Evolutionary conservation across 257 asterid genomes (phyloP).

Genomic region (Solanum medicagineum): DNA sequence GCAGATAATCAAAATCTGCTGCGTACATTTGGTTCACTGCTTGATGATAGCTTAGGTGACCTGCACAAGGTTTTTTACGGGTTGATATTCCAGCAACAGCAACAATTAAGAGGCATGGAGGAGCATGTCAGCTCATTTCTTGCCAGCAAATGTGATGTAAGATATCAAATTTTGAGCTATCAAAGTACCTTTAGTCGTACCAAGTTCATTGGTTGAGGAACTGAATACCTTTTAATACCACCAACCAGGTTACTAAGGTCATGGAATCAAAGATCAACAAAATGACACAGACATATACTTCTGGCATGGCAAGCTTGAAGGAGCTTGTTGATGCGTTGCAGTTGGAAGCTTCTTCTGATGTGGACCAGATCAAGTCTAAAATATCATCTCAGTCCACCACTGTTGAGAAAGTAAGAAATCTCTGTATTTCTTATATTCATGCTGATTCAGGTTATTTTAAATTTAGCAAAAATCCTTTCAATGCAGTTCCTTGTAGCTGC

Average conservation of each 20-base stretch:
- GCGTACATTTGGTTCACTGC: conserved; percentile 43
- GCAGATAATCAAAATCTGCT: conserved; percentile 50
- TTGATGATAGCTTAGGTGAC: conserved; percentile 49
- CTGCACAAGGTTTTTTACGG: conserved; percentile 44
- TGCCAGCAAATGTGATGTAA: conserved; percentile 53
- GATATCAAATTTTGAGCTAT: neutral
- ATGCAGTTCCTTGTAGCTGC: conserved; percentile 43
- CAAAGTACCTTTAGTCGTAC: neutral
- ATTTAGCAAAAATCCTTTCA: neutral
- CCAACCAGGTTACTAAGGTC: conserved; percentile 38
- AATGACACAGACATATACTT: conserved; percentile 34
- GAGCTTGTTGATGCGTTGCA: conserved; percentile 32
- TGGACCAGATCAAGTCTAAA: conserved; percentile 41
- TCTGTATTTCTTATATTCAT: neutral
- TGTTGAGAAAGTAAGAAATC: conserved; percentile 43
- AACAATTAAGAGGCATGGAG: conserved; percentile 44
- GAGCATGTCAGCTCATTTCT: conserved; percentile 38
- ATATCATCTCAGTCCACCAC: conserved; percentile 31
- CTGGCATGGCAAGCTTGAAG: conserved; percentile 35
- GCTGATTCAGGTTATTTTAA: neutral
- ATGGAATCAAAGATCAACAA: conserved; percentile 52
- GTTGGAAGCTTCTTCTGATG: conserved; percentile 42
- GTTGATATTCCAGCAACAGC: conserved; percentile 58
- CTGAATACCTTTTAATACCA: neutral
- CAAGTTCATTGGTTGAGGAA: neutral